Evolutionary conservation across 495 filamentous ascomycete species (phyloP).

Genomic region (Aspergillus egyptiacus): DNA sequence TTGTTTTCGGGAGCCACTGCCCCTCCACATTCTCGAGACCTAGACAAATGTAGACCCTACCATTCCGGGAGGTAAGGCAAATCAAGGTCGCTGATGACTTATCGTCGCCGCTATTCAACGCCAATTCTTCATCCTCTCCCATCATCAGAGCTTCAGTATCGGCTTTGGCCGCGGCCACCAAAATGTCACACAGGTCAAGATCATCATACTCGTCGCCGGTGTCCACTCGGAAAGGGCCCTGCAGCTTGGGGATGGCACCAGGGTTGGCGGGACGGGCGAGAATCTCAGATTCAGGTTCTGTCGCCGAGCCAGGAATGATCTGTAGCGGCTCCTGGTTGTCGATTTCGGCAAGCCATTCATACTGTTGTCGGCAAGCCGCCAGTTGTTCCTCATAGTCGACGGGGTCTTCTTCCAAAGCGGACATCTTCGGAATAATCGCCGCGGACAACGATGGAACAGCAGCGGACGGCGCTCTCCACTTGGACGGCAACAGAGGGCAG

Average conservation of each 20-base stretch:
- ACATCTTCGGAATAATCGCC: constrained; percentile 60
- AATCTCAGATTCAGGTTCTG: constrained; percentile 55
- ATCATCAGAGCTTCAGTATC: constrained; percentile 47
- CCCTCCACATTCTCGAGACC: constrained; percentile 76
- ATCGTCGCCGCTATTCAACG: constrained; percentile 47
- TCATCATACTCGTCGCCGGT: constrained; percentile 60
- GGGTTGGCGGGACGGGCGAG: constrained; percentile 65
- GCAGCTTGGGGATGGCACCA: constrained; percentile 67
- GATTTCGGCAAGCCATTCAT: constrained; percentile 76
- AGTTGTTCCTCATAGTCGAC: constrained; percentile 48
- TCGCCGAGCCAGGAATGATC: constrained; percentile 19
- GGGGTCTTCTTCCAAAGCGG: constrained; percentile 53
- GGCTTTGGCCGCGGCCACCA: constrained; percentile 49
- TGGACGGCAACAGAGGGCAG: constrained; percentile 78
- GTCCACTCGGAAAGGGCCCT: constrained; percentile 77
- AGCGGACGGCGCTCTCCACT: constrained; percentile 71
- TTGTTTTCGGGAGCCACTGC: constrained; percentile 70
- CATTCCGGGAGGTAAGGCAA: constrained; percentile 67
- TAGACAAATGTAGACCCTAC: constrained; percentile 70
- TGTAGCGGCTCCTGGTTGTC: constrained; percentile 64
- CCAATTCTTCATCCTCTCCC: constrained; percentile 46
- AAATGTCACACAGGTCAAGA: constrained; percentile 60
- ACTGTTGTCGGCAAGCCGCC: constrained; percentile 54
- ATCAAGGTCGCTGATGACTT: constrained; percentile 67
- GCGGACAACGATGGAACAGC: constrained; percentile 72